Conservation (phyloP, 1,284 basidiomycete genomes). For the Kalmanozyma brasiliensis region DNA sequence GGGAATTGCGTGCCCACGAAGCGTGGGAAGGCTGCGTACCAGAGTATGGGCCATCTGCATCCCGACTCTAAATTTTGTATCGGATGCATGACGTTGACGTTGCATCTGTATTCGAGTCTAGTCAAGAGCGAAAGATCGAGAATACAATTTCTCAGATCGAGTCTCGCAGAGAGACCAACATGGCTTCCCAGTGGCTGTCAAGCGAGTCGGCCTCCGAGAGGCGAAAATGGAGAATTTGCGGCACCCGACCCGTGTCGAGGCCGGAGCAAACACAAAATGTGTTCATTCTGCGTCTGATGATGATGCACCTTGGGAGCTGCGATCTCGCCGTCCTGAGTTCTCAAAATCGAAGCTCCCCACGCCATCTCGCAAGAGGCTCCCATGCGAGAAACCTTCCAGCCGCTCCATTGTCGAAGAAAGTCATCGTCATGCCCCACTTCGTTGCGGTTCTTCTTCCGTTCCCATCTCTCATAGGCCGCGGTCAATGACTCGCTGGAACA, state of each 20-base stretch:
- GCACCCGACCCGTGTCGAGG: slow-evolving; percentile 1
- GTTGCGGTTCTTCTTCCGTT: slow-evolving; percentile 12
- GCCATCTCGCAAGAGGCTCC: neutral
- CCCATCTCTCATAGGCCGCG: no score
- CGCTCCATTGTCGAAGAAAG: no score
- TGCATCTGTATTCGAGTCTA: neutral
- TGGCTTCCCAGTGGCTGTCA: slow-evolving; percentile 12
- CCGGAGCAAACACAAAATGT: slow-evolving; percentile 1
- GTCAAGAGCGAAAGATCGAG: slow-evolving; percentile 13
- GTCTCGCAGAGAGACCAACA: slow-evolving; percentile 14
- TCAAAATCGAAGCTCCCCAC: slow-evolving; percentile 1
- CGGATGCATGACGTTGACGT: slow-evolving; percentile 9
- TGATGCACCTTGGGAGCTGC: slow-evolving; percentile 1
- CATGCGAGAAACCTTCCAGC: no score
- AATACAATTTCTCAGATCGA: slow-evolving; percentile 35
- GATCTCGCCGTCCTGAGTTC: slow-evolving; percentile 10
- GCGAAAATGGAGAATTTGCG: no score
- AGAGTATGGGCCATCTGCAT: no score
- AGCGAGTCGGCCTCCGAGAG: slow-evolving; percentile 14
- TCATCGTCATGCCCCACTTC: no score
- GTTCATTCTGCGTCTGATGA: neutral
- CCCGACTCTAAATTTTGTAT: slow-evolving; percentile 11
- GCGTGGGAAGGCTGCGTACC: no score
- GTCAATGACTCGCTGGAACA: no score
- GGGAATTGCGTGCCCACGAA: no score